These are phyloP conservation scores for Neobulgaria alba DNA, from an alignment of 2,329 filamentous ascomycete species.

Conservation along the genomic window DNA sequence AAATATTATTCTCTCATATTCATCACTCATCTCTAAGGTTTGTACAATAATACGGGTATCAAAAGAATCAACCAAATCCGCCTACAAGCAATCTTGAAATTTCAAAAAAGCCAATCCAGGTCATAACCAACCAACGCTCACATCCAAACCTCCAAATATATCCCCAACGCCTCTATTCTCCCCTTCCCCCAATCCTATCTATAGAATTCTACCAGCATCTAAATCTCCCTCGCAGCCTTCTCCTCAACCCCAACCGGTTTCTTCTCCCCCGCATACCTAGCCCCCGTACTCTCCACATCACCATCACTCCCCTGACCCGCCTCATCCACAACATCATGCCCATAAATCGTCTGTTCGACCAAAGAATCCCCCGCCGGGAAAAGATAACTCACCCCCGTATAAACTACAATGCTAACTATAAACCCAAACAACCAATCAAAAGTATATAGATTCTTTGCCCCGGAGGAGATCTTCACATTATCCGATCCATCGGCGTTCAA, in stretches of 20 bases:
- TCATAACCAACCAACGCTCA: no score
- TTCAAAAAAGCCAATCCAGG: no score
- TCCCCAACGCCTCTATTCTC: no score
- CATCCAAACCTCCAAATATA: no score
- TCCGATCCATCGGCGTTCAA: neutral
- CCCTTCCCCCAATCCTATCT: neutral
- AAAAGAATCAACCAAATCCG: no score
- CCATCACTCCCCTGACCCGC: neutral
- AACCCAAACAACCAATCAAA: slow-evolving; percentile 63
- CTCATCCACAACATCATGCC: slow-evolving; percentile 17
- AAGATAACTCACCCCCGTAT: slow-evolving; percentile 39
- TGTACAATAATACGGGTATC: no score
- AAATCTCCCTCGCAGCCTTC: neutral
- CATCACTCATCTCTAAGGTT: no score
- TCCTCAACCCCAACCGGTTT: neutral
- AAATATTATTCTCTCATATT: no score
- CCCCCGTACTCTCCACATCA: slow-evolving; percentile 6
- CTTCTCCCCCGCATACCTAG: slow-evolving; percentile 1
- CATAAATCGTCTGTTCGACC: slow-evolving; percentile 35
- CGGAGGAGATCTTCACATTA: slow-evolving; percentile 30
- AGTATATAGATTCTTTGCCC: slow-evolving; percentile 46
- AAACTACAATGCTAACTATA: slow-evolving; percentile 44
- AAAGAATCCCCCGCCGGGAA: slow-evolving; percentile 43
- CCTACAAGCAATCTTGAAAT: no score
- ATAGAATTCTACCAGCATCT: neutral